A percentile compares a stretch with the other conserved stretches of the same genome.
phyloP scores from a whole-genome alignment of 345 rosid species.

The Salix brachista region DNA sequence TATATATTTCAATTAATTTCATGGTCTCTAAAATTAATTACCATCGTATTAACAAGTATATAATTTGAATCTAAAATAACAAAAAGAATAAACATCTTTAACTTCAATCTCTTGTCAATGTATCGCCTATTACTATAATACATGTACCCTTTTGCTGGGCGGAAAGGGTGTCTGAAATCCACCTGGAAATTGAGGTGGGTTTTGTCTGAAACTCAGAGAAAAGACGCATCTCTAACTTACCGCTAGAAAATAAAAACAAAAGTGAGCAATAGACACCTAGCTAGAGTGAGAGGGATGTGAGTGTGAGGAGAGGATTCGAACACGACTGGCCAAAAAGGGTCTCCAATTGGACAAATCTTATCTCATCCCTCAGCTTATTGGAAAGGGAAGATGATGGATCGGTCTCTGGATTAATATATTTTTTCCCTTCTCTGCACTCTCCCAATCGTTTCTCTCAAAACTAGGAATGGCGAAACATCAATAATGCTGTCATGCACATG shows the following conservation, averaged over 20 bases:
- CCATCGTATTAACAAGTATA: no score
- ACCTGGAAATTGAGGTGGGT: conserved; percentile 54
- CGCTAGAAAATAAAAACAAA: not conserved
- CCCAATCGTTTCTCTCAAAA: conserved; percentile 2
- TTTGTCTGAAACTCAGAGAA: conserved; percentile 34
- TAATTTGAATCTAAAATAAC: no score
- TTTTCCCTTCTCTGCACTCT: not conserved
- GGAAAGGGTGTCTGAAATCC: conserved; percentile 44
- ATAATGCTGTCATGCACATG: conserved; percentile 49
- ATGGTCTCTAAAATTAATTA: rapidly evolving
- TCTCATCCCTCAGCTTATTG: conserved; percentile 27
- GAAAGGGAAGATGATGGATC: conserved; percentile 21
- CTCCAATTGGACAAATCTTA: conserved; percentile 31
- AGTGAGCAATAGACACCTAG: not conserved
- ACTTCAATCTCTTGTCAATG: no score
- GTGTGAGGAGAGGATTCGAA: conserved; percentile 39
- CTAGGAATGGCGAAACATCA: conserved; percentile 42
- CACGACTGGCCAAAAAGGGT: conserved; percentile 23
- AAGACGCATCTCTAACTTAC: conserved; percentile 15
- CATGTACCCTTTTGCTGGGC: conserved; percentile 12
- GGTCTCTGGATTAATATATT: not conserved
- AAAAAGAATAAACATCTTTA: no score
- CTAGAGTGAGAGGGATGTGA: not conserved
- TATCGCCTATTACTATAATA: no score
- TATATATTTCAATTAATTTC: no score